Evolutionary conservation across 2,329 filamentous ascomycete genomes (phyloP).

Genomic region (Diaporthe ampelina): DNA sequence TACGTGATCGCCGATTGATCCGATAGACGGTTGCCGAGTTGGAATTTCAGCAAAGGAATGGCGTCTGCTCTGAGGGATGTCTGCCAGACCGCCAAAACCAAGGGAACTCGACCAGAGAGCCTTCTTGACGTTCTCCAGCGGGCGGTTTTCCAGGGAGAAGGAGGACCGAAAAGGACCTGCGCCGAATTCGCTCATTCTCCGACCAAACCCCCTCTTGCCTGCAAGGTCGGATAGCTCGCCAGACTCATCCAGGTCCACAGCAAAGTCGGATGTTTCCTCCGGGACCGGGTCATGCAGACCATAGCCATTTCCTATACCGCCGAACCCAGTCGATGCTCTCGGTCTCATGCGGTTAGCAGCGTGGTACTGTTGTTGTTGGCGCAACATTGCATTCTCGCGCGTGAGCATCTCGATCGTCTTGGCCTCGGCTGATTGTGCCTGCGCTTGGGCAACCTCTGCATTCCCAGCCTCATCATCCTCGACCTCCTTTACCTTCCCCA

Average conservation of each 20-base stretch:
- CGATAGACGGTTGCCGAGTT: slow-evolving; percentile 74
- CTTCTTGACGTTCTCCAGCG: slow-evolving; percentile 75
- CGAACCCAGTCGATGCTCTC: slow-evolving; percentile 68
- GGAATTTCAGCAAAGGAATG: slow-evolving; percentile 84
- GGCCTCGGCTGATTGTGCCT: slow-evolving; percentile 68
- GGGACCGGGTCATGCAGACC: slow-evolving; percentile 71
- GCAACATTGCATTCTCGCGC: slow-evolving; percentile 73
- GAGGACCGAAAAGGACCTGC: slow-evolving; percentile 61
- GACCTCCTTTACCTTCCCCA: slow-evolving; percentile 79
- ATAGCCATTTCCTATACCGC: slow-evolving; percentile 68
- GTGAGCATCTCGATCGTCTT: slow-evolving; percentile 75
- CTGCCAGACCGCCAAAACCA: slow-evolving; percentile 73
- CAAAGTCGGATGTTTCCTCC: slow-evolving; percentile 75
- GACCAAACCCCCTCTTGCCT: slow-evolving; percentile 60
- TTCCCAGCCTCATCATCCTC: slow-evolving; percentile 74
- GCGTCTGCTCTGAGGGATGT: slow-evolving; percentile 80
- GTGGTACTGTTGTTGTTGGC: slow-evolving; percentile 70
- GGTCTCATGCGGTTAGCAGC: slow-evolving; percentile 66
- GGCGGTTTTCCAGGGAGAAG: slow-evolving; percentile 70
- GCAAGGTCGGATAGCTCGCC: slow-evolving; percentile 65
- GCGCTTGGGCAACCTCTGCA: slow-evolving; percentile 49
- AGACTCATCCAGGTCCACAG: slow-evolving; percentile 77
- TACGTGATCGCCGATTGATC: slow-evolving; percentile 68
- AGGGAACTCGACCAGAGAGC: slow-evolving; percentile 80
- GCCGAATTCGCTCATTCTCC: slow-evolving; percentile 72